These are phyloP conservation scores for Ehretia macrophylla DNA, from an alignment of 257 asterid species.

Conservation along the genomic window DNA sequence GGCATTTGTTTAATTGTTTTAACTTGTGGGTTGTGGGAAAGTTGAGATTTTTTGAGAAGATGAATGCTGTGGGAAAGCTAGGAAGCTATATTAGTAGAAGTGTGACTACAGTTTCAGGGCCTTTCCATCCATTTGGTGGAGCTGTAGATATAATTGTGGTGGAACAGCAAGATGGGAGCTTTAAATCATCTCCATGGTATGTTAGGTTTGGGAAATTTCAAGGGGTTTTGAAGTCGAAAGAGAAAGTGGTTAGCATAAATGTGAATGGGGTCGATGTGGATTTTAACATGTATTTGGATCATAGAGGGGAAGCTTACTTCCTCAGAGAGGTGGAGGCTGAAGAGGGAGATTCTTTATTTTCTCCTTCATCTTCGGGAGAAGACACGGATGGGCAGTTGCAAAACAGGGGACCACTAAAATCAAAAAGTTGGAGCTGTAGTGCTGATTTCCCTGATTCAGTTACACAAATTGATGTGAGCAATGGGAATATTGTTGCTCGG, in stretches of 20 bases:
- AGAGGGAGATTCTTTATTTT: slow-evolving; percentile 34
- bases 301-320: slow-evolving; percentile 84
- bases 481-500: slow-evolving; percentile 36
- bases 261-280: slow-evolving; percentile 77
- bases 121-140: slow-evolving; percentile 98
- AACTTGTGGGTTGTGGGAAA: slow-evolving; percentile 14
- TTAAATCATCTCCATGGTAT: slow-evolving; percentile 96
- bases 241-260: slow-evolving; percentile 70
- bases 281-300: slow-evolving; percentile 80
- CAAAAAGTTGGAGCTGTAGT: slow-evolving; percentile 47
- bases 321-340: slow-evolving; percentile 60
- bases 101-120: slow-evolving; percentile 75
- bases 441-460: slow-evolving; percentile 28
- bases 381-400: slow-evolving; percentile 42
- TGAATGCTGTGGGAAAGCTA: slow-evolving; percentile 86
- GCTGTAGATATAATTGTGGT: slow-evolving; percentile 94
- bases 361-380: slow-evolving; percentile 60
- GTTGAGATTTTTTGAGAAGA: slow-evolving; percentile 30
- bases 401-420: slow-evolving; percentile 30
- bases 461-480: slow-evolving; percentile 20
- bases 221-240: slow-evolving; percentile 79
- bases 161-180: slow-evolving; percentile 87
- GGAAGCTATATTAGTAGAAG: slow-evolving; percentile 80
- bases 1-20: slow-evolving; percentile 20
- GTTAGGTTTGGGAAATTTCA: slow-evolving; percentile 97